Evolutionary conservation across 139 green algal genomes (phyloP).

Genomic region (Pleodorina starrii): DNA sequence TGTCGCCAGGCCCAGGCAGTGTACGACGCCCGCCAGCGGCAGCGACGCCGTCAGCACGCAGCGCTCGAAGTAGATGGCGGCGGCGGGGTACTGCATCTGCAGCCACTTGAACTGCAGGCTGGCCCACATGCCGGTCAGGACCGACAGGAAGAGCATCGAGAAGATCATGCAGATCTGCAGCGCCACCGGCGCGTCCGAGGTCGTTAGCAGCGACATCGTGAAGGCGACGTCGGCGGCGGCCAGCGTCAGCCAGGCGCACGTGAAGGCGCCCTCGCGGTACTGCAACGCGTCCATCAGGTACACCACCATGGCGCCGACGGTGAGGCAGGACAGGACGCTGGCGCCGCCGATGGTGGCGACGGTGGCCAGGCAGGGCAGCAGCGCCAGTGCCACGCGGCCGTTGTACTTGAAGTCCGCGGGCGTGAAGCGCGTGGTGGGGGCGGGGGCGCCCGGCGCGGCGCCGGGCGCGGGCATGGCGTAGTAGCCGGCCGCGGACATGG

Average conservation of each 20-base stretch:
- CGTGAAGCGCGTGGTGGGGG: slow-evolving; percentile 58
- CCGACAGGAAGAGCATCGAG: slow-evolving; percentile 1
- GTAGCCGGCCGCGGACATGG: slow-evolving; percentile 1
- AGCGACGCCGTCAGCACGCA: slow-evolving; percentile 82
- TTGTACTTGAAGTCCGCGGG: slow-evolving; percentile 83
- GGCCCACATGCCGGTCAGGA: slow-evolving; percentile 77
- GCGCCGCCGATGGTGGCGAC: slow-evolving; percentile 80
- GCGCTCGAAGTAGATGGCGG: slow-evolving; percentile 90
- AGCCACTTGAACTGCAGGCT: slow-evolving; percentile 96
- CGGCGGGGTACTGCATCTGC: slow-evolving; percentile 86
- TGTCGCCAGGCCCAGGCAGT: slow-evolving; percentile 69
- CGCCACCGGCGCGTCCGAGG: slow-evolving; percentile 26
- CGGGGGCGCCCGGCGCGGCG: background rate
- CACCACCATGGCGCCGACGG: slow-evolving; percentile 78
- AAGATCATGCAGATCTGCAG: slow-evolving; percentile 53
- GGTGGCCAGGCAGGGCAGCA: slow-evolving; percentile 86
- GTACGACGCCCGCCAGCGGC: slow-evolving; percentile 75
- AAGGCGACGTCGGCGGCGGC: slow-evolving; percentile 72
- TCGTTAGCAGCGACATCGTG: slow-evolving; percentile 52
- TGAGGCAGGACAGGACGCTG: slow-evolving; percentile 70
- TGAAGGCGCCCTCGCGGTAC: slow-evolving; percentile 85
- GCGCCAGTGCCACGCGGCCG: slow-evolving; percentile 75
- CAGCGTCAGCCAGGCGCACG: slow-evolving; percentile 84
- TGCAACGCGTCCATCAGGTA: slow-evolving; percentile 94
- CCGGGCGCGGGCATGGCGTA: background rate